Conservation (phyloP, 768 basidiomycete genomes). For the Termitomyces titanicus region DNA sequence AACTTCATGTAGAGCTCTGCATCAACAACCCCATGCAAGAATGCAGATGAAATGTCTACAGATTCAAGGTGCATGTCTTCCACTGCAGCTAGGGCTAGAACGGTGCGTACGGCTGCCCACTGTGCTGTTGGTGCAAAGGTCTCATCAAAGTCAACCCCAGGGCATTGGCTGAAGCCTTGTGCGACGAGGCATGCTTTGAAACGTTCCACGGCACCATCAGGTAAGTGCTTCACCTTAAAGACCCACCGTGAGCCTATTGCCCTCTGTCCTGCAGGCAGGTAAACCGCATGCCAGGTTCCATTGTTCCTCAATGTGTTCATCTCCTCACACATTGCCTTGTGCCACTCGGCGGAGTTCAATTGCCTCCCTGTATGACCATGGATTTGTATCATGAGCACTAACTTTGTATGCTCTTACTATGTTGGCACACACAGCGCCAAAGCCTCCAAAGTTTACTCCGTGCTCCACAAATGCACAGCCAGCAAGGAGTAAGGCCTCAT, state of each 20-base stretch:
- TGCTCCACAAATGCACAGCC: neutral
- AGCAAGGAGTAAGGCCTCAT: neutral
- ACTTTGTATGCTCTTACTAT: conserved; percentile 2
- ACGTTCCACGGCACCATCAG: conserved; percentile 32
- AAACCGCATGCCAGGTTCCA: conserved; percentile 32
- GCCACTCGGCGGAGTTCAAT: conserved; percentile 21
- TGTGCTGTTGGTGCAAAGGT: conserved; percentile 30
- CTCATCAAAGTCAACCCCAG: conserved; percentile 36
- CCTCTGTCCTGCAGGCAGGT: conserved; percentile 27
- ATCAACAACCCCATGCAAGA: neutral
- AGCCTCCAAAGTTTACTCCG: neutral
- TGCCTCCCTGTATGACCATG: conserved; percentile 17
- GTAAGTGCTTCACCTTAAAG: conserved; percentile 37
- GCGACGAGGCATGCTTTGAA: conserved; percentile 41
- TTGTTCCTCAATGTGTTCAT: conserved; percentile 20
- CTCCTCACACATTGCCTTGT: conserved; percentile 26
- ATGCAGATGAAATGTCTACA: conserved; percentile 5
- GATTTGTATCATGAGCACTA: conserved; percentile 1
- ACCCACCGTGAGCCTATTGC: conserved; percentile 36
- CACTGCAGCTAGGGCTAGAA: conserved; percentile 23
- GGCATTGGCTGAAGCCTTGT: conserved; percentile 33
- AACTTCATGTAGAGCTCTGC: neutral
- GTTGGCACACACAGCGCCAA: neutral
- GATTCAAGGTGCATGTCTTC: conserved; percentile 21
- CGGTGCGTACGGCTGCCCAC: conserved; percentile 13